Percentiles rank a stretch among this genome's conserved stretches.
phyloP scores from a whole-genome alignment of 2,329 filamentous ascomycete species.

The Fusarium tjaetaba region DNA sequence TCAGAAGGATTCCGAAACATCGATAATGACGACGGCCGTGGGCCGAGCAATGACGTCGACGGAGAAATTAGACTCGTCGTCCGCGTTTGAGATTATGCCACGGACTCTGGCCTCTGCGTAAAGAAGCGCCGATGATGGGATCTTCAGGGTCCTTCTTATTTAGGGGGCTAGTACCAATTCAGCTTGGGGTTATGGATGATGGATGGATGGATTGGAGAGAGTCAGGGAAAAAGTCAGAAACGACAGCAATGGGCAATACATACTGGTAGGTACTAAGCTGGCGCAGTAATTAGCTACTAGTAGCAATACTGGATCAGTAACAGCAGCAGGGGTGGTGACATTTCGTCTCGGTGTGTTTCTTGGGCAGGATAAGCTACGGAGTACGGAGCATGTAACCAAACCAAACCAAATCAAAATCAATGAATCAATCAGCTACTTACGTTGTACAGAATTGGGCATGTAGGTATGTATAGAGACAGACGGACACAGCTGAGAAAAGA shows the following conservation, averaged over 20 bases:
- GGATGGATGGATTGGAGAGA: not conserved
- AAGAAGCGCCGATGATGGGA: constrained; percentile 32
- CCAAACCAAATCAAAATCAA: not conserved
- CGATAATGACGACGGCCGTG: constrained; percentile 27
- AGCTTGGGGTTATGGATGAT: constrained; percentile 5
- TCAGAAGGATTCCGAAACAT: constrained; percentile 29
- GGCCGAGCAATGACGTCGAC: constrained; percentile 37
- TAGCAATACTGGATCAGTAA: not conserved
- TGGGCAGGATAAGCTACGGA: constrained; percentile 6
- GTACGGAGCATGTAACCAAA: not conserved
- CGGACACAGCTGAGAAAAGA: constrained; percentile 9
- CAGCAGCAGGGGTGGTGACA: not conserved
- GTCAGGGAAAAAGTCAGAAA: not conserved
- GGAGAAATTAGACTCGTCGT: constrained; percentile 30
- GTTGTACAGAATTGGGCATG: not conserved
- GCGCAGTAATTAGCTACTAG: not conserved
- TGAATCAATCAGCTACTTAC: constrained; percentile 2
- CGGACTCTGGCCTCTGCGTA: constrained; percentile 11
- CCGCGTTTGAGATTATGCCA: constrained; percentile 31
- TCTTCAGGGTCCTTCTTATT: constrained; percentile 43
- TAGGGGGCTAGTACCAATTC: constrained; percentile 21
- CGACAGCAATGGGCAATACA: not conserved
- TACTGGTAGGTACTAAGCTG: not conserved
- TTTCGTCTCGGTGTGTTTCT: constrained; percentile 1
- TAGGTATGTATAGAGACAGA: not conserved